Percentiles rank a stretch among this genome's conserved stretches.
Conservation (phyloP, 495 filamentous ascomycete genomes). For the Hyaloscypha hepaticicola region DNA sequence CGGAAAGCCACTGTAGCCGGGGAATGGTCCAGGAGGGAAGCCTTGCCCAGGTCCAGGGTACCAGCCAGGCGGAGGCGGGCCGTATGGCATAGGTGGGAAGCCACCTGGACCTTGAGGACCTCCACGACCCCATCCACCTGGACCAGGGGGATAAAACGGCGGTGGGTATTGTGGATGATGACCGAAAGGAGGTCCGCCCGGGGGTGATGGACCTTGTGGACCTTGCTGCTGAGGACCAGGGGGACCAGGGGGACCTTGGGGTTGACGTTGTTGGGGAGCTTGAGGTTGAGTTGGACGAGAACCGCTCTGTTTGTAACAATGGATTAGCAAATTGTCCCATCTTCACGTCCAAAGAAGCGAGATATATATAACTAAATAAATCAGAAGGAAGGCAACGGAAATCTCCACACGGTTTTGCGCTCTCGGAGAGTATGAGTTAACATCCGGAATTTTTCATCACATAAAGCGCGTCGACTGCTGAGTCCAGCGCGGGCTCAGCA, state of each 20-base stretch:
- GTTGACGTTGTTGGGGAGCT: not conserved
- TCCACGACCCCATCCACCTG: slow-evolving; percentile 54
- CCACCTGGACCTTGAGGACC: slow-evolving; percentile 63
- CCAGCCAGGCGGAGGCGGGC: slow-evolving; percentile 68
- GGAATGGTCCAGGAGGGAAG: slow-evolving; percentile 65
- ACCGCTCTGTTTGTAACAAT: slow-evolving; percentile 35
- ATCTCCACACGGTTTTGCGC: slow-evolving; percentile 95
- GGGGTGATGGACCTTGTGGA: slow-evolving; percentile 41
- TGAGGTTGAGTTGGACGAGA: slow-evolving; percentile 33
- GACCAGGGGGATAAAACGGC: slow-evolving; percentile 44
- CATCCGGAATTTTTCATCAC: slow-evolving; percentile 91
- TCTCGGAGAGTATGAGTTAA: slow-evolving; percentile 76
- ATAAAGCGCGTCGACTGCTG: slow-evolving; percentile 12
- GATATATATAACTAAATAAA: slow-evolving; percentile 29
- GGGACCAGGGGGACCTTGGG: slow-evolving; percentile 24
- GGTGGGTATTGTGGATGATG: slow-evolving; percentile 45
- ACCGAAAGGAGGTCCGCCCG: slow-evolving; percentile 55
- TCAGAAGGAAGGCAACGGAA: slow-evolving; percentile 99
- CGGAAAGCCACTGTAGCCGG: no score
- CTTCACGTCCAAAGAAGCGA: not conserved
- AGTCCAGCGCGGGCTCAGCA: slow-evolving; percentile 1
- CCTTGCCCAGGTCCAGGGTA: slow-evolving; percentile 77
- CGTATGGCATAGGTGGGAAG: slow-evolving; percentile 58
- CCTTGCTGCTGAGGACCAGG: slow-evolving; percentile 29
- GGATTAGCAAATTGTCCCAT: slow-evolving; percentile 21